Base-by-base conservation (phyloP, 352 stramenopile species). In the Plasmopara viticola region DNA sequence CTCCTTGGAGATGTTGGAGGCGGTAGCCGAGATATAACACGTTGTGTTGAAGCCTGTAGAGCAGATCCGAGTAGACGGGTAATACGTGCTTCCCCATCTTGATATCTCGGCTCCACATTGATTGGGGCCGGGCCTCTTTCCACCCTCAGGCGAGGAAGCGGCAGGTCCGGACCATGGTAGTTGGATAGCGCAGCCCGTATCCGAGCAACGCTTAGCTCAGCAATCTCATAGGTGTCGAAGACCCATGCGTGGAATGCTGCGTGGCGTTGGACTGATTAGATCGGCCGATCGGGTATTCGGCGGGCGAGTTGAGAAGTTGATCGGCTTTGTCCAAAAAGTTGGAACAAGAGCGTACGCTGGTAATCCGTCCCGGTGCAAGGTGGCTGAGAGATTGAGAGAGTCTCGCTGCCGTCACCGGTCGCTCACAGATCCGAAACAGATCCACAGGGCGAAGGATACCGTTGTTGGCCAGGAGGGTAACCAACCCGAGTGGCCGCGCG, bases 261-360 rank as follows among this genome's bases (percentile, higher is more conserved):
- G n/a, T 41, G 14, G 13, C 14, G 18, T 14, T 13, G 6, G 5
- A 41, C 9, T 15, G 13, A 1, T 15, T 41, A 6, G 2, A 14
- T 41, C 12, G 37, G 37, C 37, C 37, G 5, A 41, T 41, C 12
- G n/a, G 37, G 6, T 18, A 17, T 42, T 43, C 15, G 29, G 20
- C 12, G 14, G 20, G 18, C 58, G 47, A 37, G 59, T 56, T 8
- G 29, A 38, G 8, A 31, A 38, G 20, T 25, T 3, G 14, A 47
- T 47, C 0, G 54, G 29, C 37, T 34, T 53, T 51, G 58, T 78
- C 37, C 59, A 61, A 52, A 82, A 88, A 41, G 5, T 41, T 41
- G 12, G 37, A 7, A 17, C 37, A 41, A 8, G 37, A 41, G 37
- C 37, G 6, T 8, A 9, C n/a, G 37, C n/a, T 41, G 9, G 6